These are phyloP conservation scores for Chrysanthemum lavandulifolium DNA, from an alignment of 129 eudicot genomes.

Conservation along the genomic window DNA sequence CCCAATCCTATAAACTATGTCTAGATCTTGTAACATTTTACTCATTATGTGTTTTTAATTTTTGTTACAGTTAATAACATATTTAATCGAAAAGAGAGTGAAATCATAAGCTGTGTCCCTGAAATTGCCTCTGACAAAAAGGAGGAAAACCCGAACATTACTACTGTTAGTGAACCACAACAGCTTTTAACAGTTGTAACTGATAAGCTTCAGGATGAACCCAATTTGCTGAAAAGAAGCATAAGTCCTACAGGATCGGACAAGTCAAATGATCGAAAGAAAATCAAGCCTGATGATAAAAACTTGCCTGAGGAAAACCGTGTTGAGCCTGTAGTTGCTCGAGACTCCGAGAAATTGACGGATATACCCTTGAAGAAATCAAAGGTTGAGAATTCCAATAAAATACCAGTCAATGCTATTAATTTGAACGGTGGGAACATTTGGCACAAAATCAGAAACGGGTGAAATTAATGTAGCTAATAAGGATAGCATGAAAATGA, in stretches of 20 bases:
- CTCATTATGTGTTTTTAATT: conserved; percentile 21
- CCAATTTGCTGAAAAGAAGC: conserved; percentile 17
- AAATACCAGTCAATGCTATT: conserved; percentile 3
- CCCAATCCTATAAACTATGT: too few species aligned
- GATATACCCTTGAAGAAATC: conserved; percentile 43
- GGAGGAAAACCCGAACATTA: conserved; percentile 33
- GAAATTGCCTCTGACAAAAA: conserved; percentile 28
- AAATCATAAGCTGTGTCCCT: conserved; percentile 24
- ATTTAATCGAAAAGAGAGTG: conserved; percentile 49
- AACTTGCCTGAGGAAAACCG: conserved; percentile 4
- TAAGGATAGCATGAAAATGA: neutral
- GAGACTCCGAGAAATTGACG: conserved; percentile 14
- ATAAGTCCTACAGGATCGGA: conserved; percentile 12
- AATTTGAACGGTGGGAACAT: conserved; percentile 14
- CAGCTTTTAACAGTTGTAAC: conserved; percentile 24
- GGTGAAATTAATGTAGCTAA: conserved; percentile 10
- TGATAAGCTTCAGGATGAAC: conserved; percentile 20
- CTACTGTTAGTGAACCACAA: conserved; percentile 28
- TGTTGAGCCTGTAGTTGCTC: conserved; percentile 30
- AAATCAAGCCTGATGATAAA: conserved; percentile 11
- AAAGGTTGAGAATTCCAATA: conserved; percentile 17
- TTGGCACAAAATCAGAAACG: conserved; percentile 12
- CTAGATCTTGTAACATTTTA: conserved; percentile 11
- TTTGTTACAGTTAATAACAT: conserved; percentile 58
- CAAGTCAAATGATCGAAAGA: conserved; percentile 12